Conservation (phyloP, 1,284 basidiomycete species). For the Tilletiopsis washingtonensis region DNA sequence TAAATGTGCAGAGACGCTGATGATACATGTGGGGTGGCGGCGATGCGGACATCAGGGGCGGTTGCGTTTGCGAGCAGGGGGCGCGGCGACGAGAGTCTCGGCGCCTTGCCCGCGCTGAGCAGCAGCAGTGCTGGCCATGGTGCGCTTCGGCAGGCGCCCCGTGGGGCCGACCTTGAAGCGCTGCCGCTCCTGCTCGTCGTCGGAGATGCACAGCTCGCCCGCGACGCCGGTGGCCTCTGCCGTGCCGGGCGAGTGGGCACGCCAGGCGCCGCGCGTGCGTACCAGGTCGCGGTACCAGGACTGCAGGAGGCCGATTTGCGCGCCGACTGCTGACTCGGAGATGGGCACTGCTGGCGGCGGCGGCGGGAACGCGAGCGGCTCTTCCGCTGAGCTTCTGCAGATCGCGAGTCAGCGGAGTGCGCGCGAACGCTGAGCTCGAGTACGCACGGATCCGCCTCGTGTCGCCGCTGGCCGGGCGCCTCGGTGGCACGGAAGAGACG, state of each 20-base stretch:
- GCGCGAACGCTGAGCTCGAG: no score
- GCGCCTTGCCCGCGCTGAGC: no score
- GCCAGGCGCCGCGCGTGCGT: conserved; percentile 3
- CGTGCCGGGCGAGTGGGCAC: neutral
- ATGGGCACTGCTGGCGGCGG: conserved; percentile 72
- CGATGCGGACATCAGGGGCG: no score
- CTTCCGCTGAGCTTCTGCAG: neutral
- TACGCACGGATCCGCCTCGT: no score
- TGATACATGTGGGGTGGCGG: no score
- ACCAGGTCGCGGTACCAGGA: conserved; percentile 55
- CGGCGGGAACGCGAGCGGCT: conserved; percentile 57
- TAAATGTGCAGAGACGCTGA: no score
- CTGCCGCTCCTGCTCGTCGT: conserved; percentile 36
- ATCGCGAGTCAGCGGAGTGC: neutral
- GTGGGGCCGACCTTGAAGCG: conserved; percentile 42
- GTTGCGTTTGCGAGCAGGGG: no score
- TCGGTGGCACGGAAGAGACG: conserved; percentile 54
- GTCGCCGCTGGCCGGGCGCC: no score
- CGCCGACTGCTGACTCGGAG: conserved; percentile 58
- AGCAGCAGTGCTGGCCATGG: no score
- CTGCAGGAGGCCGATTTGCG: conserved; percentile 76
- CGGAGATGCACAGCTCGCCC: conserved; percentile 16
- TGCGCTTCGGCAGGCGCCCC: conserved; percentile 36
- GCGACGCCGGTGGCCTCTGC: neutral
- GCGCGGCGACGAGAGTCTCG: no score